These are phyloP conservation scores for Blastocladiella emersonii DNA, from an alignment of 371 early-diverging fungal species.

Conservation along the genomic window DNA sequence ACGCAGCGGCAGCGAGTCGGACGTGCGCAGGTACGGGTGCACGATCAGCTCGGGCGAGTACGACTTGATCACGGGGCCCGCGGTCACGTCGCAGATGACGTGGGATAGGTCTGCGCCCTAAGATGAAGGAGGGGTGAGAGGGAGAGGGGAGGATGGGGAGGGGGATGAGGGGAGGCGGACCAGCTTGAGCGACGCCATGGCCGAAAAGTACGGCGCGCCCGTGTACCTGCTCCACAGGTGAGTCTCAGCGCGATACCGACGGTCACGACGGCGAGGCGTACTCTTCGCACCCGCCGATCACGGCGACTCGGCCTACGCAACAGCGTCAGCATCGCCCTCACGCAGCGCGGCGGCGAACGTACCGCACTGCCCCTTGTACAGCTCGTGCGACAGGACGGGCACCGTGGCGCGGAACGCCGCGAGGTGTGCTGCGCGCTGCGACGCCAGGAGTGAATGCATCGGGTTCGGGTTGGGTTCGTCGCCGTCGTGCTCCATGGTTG, in stretches of 20 bases:
- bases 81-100: conserved; percentile 72
- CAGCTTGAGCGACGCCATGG: conserved; percentile 55
- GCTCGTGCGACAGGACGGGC: conserved; percentile 24
- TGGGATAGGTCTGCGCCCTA: conserved; percentile 87
- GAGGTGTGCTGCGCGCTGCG: too few species aligned
- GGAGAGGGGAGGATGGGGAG: not conserved
- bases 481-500: too few species aligned
- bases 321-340: not conserved
- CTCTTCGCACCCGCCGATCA: conserved; percentile 68
- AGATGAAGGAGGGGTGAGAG: not conserved
- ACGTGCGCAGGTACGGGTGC: conserved; percentile 33
- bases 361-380: conserved; percentile 85
- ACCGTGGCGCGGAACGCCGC: too few species aligned
- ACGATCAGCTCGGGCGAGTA: conserved; percentile 55
- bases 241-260: conserved; percentile 12
- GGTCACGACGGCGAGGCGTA: conserved; percentile 38
- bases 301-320: conserved; percentile 42
- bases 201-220: conserved; percentile 90
- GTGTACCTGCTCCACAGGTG: conserved; percentile 40
- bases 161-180: too few species aligned
- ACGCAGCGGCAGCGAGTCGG: not conserved
- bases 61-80: conserved; percentile 60
- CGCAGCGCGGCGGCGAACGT: not conserved
- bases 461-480: too few species aligned
- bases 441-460: too few species aligned